phyloP scores from a whole-genome alignment of 2,329 filamentous ascomycete genomes.

The Diaporthe eres region DNA sequence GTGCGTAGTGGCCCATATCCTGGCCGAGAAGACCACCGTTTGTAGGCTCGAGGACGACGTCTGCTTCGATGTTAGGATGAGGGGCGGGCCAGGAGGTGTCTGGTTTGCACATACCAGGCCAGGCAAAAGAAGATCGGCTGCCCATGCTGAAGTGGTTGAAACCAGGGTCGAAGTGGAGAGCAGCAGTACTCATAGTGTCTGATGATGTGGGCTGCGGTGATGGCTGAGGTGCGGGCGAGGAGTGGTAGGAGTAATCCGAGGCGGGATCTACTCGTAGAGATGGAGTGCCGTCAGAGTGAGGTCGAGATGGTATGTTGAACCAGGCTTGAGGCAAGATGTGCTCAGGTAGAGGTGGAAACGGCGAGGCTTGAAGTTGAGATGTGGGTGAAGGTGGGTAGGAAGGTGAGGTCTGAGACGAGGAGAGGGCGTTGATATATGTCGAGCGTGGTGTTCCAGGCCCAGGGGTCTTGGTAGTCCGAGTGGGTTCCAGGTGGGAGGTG shows the following conservation, averaged over 20 bases:
- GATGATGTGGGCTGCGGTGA: conserved; percentile 42
- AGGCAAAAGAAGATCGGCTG: conserved; percentile 63
- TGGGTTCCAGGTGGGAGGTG: conserved; percentile 44
- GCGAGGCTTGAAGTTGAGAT: conserved; percentile 46
- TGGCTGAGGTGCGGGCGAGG: conserved; percentile 28
- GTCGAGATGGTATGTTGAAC: conserved; percentile 45
- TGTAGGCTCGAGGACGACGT: conserved; percentile 50
- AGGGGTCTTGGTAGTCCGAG: conserved; percentile 46
- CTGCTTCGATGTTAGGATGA: conserved; percentile 33
- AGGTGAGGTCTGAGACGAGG: conserved; percentile 47
- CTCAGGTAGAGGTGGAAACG: conserved; percentile 49
- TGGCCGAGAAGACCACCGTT: conserved; percentile 57
- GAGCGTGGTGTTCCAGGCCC: conserved; percentile 44
- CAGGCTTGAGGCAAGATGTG: conserved; percentile 50
- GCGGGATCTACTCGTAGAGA: conserved; percentile 52
- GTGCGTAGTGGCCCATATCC: conserved; percentile 63
- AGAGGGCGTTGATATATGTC: conserved; percentile 48
- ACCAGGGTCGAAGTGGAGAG: conserved; percentile 64
- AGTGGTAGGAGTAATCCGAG: conserved; percentile 47
- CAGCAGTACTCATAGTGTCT: conserved; percentile 59
- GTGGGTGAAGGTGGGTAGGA: conserved; percentile 45
- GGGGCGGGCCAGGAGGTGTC: neutral
- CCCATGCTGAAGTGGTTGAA: conserved; percentile 67
- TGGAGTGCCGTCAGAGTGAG: conserved; percentile 46
- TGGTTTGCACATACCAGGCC: conserved; percentile 59